Conservation (phyloP, 805 yeast genomes). For the Zygosaccharomyces gambellarensis region DNA sequence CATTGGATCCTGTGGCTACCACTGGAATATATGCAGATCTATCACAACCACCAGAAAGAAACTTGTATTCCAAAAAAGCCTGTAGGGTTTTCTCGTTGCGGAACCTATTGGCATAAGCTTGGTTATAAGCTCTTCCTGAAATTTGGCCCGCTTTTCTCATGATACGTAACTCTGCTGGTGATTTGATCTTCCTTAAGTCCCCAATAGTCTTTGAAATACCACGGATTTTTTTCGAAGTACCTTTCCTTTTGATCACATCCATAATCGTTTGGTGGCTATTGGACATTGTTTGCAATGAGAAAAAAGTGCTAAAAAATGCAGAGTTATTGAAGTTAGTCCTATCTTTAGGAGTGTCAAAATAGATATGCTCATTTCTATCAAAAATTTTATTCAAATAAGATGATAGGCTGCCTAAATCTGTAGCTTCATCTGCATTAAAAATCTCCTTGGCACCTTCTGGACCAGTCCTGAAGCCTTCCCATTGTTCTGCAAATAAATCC, state of each 20-base stretch:
- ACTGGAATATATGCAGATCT: constrained; percentile 90
- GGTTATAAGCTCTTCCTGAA: constrained; percentile 78
- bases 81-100: constrained; percentile 72
- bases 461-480: constrained; percentile 96
- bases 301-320: constrained; percentile 30
- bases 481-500: constrained; percentile 70
- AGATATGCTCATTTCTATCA: constrained; percentile 46
- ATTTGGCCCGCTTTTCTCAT: constrained; percentile 82
- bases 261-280: constrained; percentile 29
- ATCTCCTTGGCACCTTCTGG: constrained; percentile 71
- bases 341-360: constrained; percentile 44
- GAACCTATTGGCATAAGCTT: constrained; percentile 67
- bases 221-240: constrained; percentile 35
- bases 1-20: constrained; percentile 89
- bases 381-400: constrained; percentile 46
- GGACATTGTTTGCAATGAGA: constrained; percentile 23
- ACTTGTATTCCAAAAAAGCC: constrained; percentile 75
- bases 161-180: constrained; percentile 66
- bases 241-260: constrained; percentile 24
- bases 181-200: constrained; percentile 58
- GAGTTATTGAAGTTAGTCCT: constrained; percentile 19
- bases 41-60: constrained; percentile 84
- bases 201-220: constrained; percentile 23
- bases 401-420: constrained; percentile 43
- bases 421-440: constrained; percentile 81